Evolutionary conservation across 306 rosid species (phyloP).

Genomic region (Pueraria montana): DNA sequence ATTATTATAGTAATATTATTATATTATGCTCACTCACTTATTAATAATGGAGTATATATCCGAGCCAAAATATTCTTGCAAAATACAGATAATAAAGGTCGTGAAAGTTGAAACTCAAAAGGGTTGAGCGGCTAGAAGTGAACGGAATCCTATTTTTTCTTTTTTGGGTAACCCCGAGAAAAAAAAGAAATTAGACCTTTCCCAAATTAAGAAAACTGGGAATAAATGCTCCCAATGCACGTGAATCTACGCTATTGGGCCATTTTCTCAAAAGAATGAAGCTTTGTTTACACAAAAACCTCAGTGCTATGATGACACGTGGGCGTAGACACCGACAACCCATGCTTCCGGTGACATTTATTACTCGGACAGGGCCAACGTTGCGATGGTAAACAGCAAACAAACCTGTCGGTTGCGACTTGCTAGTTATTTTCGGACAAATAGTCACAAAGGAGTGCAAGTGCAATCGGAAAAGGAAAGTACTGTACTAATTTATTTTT

Average conservation of each 20-base stretch:
- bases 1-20: not conserved
- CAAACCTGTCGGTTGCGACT: conserved; percentile 83
- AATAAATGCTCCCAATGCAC: conserved; percentile 56
- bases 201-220: conserved; percentile 64
- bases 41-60: not conserved
- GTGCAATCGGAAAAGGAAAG: not conserved
- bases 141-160: conserved; percentile 65
- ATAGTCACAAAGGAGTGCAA: not conserved
- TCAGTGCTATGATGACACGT: conserved; percentile 55
- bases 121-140: conserved; percentile 16
- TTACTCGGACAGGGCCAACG: not conserved
- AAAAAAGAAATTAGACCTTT: conserved; percentile 49
- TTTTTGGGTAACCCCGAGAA: conserved; percentile 60
- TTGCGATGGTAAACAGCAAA: conserved; percentile 44
- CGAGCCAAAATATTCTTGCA: conserved; percentile 42
- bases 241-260: conserved; percentile 41
- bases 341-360: conserved; percentile 62
- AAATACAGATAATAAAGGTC: not conserved
- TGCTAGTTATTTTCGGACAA: conserved; percentile 67
- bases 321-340: conserved; percentile 59
- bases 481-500: not conserved
- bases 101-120: not conserved
- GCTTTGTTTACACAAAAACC: conserved; percentile 16
- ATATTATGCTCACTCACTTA: not conserved
- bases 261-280: not conserved